phyloP scores from a whole-genome alignment of 1,284 basidiomycete genomes.

The Malassezia sp. region DNA sequence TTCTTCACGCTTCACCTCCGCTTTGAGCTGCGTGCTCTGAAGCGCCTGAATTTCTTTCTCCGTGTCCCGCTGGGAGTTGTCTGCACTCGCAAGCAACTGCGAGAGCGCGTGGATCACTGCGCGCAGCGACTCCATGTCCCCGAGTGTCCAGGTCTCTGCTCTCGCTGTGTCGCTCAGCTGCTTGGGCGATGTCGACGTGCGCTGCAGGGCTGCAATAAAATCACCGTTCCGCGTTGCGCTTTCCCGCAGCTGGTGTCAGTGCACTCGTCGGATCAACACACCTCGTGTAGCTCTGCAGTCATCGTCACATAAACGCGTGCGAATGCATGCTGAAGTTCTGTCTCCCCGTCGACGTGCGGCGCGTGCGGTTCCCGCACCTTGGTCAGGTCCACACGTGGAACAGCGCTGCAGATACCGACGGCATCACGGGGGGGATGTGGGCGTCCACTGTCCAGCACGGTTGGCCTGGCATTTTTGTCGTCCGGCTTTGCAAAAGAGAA shows the following conservation, averaged over 20 bases:
- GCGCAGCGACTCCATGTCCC: constrained; percentile 41
- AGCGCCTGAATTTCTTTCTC: constrained; percentile 48
- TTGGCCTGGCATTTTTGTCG: too few species aligned
- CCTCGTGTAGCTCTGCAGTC: constrained; percentile 45
- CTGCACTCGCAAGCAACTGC: constrained; percentile 16
- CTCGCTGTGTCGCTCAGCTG: constrained; percentile 26
- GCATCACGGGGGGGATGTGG: too few species aligned
- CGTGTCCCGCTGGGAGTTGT: constrained; percentile 19
- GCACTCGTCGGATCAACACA: too few species aligned
- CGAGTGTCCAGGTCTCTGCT: constrained; percentile 44
- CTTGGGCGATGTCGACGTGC: constrained; percentile 20
- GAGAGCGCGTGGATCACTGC: constrained; percentile 27
- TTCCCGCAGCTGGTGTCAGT: too few species aligned
- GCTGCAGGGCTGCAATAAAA: constrained; percentile 42
- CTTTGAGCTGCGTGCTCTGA: constrained; percentile 50
- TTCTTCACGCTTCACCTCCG: constrained; percentile 45
- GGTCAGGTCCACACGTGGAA: constrained; percentile 2
- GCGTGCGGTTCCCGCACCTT: background rate
- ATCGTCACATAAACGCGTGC: constrained; percentile 46
- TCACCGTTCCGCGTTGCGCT: constrained; percentile 24
- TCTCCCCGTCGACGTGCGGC: constrained; percentile 22
- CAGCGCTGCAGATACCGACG: too few species aligned
- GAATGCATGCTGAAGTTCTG: constrained; percentile 36
- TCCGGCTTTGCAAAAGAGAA: constrained; percentile 1
- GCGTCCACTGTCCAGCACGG: too few species aligned